Evolutionary conservation across 176 grass and related monocot genomes (phyloP), one percentile per base, ranked within the genome.

Genomic region (Eleusine indica): DNA sequence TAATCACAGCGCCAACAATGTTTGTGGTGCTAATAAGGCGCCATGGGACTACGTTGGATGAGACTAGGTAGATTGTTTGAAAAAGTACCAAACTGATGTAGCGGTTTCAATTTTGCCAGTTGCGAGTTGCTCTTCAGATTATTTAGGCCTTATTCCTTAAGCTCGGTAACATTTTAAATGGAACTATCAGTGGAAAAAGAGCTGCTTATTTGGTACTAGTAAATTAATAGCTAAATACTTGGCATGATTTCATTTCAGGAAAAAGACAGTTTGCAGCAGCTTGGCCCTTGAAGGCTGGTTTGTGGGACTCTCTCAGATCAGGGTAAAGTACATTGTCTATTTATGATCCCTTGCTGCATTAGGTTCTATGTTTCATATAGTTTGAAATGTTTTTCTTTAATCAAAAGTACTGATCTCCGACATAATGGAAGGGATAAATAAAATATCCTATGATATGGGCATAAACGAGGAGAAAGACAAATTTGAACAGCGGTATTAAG

Each of bases 241-340:
- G 48, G n/a, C 41, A 47, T 66, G 19, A 19, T 68, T 65, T 63
- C 6, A 3, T 48, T 88, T 62, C 74, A 91, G 90, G 13, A 17
- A 88, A 75, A 37, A 79, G 79, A 75, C 42, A 28, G 42, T 48
- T 21, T 28, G 12, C 80, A 19, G 4, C 64, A 48, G 29, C 42
- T 81, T 92, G 90, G 90, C 79, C 92, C 74, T 88, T 98, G 83
- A 98, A 82, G 71, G 95, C 95, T 85, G 87, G 92, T 52, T 87
- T 95, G 82, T 98, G 95, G 95, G 95, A 95, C 83, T 98, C 95
- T 46, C 90, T 98, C 68, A 92, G 80, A 88, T 93, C 92, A 21
- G 89, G 92, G 95, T 98, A 91, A 83, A 71, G 77, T n/a, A 71
- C 49, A 85, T 53, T 76, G 4, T 60, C n/a, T 30, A 30, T 64